Evolutionary conservation across 495 filamentous ascomycete species (phyloP), one percentile per base, ranked within the genome.

Genomic region (Copromyces sp.): DNA sequence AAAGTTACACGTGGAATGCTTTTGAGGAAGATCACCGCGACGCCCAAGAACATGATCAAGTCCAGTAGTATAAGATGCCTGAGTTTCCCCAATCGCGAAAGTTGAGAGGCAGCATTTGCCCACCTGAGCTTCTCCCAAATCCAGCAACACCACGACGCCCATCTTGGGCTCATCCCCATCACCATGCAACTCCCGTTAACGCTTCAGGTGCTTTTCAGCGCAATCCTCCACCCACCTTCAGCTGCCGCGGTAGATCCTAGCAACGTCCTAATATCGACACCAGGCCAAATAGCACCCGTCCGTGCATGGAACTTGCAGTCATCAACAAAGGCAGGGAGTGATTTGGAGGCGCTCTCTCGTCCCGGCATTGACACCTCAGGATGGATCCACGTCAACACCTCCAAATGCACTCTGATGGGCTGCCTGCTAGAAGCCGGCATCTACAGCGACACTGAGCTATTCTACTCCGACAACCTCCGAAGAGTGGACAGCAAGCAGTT

Each of bases 251-350:
- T 29, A 71, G 9, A 11, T 5, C 24, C 1, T 3, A 69, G 35
- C 29, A 69, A 44, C 11, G 12, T 20, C 9, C 69, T 79, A 17
- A 73, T 76, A 1, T 74, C 71, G 12, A 16, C 69, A 3, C 37
- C 72, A 3, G 83, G 86, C 24, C 79, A 87, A n/a, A 73, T 72
- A 4, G 79, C 81, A 1, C 74, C 81, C 16, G 84, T 91, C 38
- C 85, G 86, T 24, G 80, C 80, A 68, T 90, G 89, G 89, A 80
- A 87, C 70, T 75, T 91, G 29, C 84, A 88, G 73, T 89, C 87
- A 1, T 76, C 83, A 4, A 81, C 83, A 2, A 74, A 75, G 68
- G 78, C 78, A 1, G 75, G 79, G 2, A 78, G 74, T 17, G 78
- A 87, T 69, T 75, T 87, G 14, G 59, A 75, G 1, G 70, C 65